These are phyloP conservation scores for Pleurotus tuber-regium DNA, from an alignment of 768 basidiomycete genomes.

Conservation along the genomic window DNA sequence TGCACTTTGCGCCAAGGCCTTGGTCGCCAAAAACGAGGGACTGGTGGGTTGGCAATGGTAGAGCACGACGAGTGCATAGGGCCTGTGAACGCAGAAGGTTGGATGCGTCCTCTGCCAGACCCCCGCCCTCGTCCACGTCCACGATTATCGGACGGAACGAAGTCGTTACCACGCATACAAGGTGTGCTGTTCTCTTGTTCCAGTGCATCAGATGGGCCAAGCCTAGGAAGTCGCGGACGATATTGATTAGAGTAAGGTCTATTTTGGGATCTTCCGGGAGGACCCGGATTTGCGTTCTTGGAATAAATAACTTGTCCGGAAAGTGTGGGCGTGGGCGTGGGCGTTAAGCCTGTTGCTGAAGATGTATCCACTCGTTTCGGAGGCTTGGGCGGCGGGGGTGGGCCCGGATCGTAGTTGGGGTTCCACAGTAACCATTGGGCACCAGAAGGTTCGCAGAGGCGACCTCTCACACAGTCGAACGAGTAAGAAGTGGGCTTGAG, in stretches of 20 bases:
- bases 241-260: no score
- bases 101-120: constrained; percentile 1
- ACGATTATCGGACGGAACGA: not conserved
- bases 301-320: no score
- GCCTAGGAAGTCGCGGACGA: not conserved
- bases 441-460: constrained; percentile 41
- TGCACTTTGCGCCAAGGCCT: no score
- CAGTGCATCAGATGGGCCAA: not conserved
- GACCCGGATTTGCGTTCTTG: no score
- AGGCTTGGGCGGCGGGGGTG: constrained; percentile 49
- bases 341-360: no score
- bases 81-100: not conserved
- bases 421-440: constrained; percentile 55
- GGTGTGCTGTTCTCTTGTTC: not conserved
- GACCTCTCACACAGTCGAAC: constrained; percentile 52
- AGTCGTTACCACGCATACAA: not conserved
- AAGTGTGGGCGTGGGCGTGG: no score
- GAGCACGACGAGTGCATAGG: not conserved
- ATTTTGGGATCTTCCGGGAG: no score
- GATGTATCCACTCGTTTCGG: no score
- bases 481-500: constrained; percentile 47
- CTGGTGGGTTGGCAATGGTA: not conserved
- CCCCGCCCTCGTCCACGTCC: not conserved
- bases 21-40: no score
- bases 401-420: constrained; percentile 72